Base-by-base conservation (phyloP, 2,329 filamentous ascomycete species). In the Ophiocordyceps robertsii region DNA sequence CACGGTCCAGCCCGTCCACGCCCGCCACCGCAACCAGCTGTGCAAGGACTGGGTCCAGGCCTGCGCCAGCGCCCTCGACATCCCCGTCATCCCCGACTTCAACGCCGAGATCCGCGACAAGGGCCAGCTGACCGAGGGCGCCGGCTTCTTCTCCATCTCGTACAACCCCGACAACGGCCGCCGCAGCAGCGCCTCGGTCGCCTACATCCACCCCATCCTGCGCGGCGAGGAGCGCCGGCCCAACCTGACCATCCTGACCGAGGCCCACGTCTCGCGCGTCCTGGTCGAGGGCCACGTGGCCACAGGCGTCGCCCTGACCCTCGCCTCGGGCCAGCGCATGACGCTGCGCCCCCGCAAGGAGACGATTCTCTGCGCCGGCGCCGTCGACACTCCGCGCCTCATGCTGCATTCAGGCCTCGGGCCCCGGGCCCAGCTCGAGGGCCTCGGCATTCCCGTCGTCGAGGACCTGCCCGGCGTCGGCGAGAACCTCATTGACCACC, bases 201-300 rank as follows among this genome's bases (percentile, higher is more conserved):
- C 88, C 16, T 95, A 95, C 66, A 89, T 95, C 56, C 88, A 95
- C 64, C 88, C 88, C 31, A 88, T 94, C 55, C 74, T 94, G 41
- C 77, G 82, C 35, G 86, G 85, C 35, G 81, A 88, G 39, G 86
- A 94, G 70, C 77, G 80, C 60, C 73, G 85, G 44, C 78, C 84
- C 13, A 95, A 95, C 66, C 64, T 95, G 59, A 92, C 84, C 32
- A 72, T 95, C 46, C 70, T 95, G 46, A 94, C 87, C 57, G 82
- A 93, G 57, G 83, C 87, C 24, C 92, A 86, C 80, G 88, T 94
- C 46, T 84, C 77, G 59, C 84, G 81, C 61, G 66, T 95, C 57
- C 84, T 90, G 52, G 73, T 93, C 41, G 65, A 70, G 42, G 75
- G 75, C 50, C 75, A 80, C 55, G 74, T 71, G 41, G 87, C 87